Base-by-base conservation (phyloP, 2,329 filamentous ascomycete species). In the Exophiala sp. region DNA sequence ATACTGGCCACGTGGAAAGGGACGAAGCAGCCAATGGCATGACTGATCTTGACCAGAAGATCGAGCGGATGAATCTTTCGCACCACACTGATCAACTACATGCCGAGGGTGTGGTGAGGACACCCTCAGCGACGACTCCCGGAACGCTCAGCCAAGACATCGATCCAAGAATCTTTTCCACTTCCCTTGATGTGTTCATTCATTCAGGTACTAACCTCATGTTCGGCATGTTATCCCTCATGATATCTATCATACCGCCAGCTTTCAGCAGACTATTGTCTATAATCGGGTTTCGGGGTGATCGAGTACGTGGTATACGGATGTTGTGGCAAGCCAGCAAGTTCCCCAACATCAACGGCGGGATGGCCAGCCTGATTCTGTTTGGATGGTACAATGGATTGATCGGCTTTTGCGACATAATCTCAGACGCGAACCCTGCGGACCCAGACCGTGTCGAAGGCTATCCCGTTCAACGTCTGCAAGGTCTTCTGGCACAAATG, bases 161-260 rank as follows among this genome's bases (percentile, higher is more conserved):
- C 5, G 83, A 87, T 55, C 80, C 83, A 1, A 78, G 83, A 4
- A 73, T 84, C 2, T 87, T 92, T 62, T 83, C 81, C 35, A 84
- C 91, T 55, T 84, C 88, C 0, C 82, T 92, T 14, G 92, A 97
- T 68, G 73, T 87, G 18, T 99, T 96, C 67, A 85, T 96, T 35
- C 90, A 96, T 68, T 91, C 89, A 0, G 92, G 91, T 8, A 83
- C 86, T 4, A 94, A 88, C 66, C 86, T 96, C 70, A 96, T 91
- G 70, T 96, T 91, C 65, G 94, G 94, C 2, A 80, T 95, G 32
- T 74, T 97, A 1, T 79, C 95, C 11, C 78, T 97, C 1, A 78
- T 97, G 50, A 85, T 97, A n/a, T 95, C 90, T 10, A 87, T 97
- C 75, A 85, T 97, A 0, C 95, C 94, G 0, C 94, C 94, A 0